Evolutionary conservation across 306 rosid genomes (phyloP).

Genomic region (Morella rubra): DNA sequence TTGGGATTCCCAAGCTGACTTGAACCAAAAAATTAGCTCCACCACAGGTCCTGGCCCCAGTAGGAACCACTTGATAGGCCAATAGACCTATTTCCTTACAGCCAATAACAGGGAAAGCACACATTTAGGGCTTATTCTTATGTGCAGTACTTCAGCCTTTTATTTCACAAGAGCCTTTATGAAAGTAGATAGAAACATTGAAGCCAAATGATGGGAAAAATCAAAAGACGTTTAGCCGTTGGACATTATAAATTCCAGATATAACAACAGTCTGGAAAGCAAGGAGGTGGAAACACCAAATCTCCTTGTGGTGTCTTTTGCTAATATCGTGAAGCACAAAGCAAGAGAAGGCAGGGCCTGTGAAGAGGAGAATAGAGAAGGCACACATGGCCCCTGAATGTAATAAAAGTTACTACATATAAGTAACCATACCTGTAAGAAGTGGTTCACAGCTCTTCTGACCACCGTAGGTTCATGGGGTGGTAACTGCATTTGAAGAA

Average conservation of each 20-base stretch:
- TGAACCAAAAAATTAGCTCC: not conserved
- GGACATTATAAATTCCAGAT: not conserved
- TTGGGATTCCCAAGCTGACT: not conserved
- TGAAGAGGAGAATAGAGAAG: not conserved
- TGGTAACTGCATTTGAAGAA: conserved; percentile 52
- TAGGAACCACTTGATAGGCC: not conserved
- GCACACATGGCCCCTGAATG: not conserved
- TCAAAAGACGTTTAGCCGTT: not conserved
- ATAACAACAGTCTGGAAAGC: not conserved
- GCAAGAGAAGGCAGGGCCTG: not conserved
- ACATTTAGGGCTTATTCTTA: not conserved
- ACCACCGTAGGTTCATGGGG: conserved; percentile 92
- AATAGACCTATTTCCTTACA: not conserved
- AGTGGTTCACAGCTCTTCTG: conserved; percentile 86
- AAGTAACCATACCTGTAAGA: conserved; percentile 70
- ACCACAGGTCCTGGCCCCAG: not conserved
- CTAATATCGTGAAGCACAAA: not conserved
- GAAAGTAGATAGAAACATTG: not conserved
- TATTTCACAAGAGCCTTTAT: not conserved
- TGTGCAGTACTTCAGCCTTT: not conserved
- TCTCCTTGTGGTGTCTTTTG: conserved; percentile 4
- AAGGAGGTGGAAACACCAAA: conserved; percentile 6
- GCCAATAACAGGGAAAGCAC: not conserved
- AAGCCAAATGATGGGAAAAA: conserved; percentile 6
- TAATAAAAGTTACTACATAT: conserved; percentile 15